phyloP scores from a whole-genome alignment of 306 rosid species.

The Fragaria ananassa region DNA sequence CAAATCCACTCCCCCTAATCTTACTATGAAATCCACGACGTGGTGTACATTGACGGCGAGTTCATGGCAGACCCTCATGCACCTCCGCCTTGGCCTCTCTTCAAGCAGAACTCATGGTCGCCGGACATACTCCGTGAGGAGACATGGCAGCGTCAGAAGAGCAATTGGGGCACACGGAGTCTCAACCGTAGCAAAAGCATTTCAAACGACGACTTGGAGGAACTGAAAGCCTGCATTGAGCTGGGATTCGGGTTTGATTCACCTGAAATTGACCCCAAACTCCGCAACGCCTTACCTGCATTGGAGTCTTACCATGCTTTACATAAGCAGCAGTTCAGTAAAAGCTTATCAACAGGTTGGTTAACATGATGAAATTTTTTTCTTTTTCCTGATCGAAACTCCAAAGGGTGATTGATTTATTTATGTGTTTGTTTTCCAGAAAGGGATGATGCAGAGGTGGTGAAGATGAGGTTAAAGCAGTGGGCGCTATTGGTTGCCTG shows the following conservation, averaged over 20 bases:
- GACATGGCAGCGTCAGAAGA: slow-evolving; percentile 66
- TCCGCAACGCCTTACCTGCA: slow-evolving; percentile 57
- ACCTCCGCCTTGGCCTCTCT: slow-evolving; percentile 37
- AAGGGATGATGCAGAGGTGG: slow-evolving; percentile 47
- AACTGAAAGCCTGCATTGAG: slow-evolving; percentile 74
- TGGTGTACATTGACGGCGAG: background rate
- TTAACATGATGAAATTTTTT: background rate
- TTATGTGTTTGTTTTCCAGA: background rate
- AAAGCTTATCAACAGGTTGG: slow-evolving; percentile 25
- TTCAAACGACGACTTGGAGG: slow-evolving; percentile 63
- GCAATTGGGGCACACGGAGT: background rate
- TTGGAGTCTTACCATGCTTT: slow-evolving; percentile 55
- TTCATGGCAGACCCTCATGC: slow-evolving; percentile 41
- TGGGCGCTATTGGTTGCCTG: slow-evolving; percentile 84
- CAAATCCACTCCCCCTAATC: background rate
- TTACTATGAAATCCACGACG: background rate
- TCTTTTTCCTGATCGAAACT: background rate
- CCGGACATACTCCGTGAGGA: slow-evolving; percentile 66
- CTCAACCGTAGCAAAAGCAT: slow-evolving; percentile 44
- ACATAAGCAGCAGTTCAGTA: slow-evolving; percentile 45
- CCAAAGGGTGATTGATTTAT: background rate
- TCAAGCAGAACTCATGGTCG: slow-evolving; percentile 68
- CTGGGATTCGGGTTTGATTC: slow-evolving; percentile 74
- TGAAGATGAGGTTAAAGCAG: slow-evolving; percentile 67
- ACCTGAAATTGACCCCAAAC: slow-evolving; percentile 45